These are phyloP conservation scores for Lunularia cruciata DNA, from an alignment of 225 moss, liverwort and hornwort genomes.

Conservation along the genomic window DNA sequence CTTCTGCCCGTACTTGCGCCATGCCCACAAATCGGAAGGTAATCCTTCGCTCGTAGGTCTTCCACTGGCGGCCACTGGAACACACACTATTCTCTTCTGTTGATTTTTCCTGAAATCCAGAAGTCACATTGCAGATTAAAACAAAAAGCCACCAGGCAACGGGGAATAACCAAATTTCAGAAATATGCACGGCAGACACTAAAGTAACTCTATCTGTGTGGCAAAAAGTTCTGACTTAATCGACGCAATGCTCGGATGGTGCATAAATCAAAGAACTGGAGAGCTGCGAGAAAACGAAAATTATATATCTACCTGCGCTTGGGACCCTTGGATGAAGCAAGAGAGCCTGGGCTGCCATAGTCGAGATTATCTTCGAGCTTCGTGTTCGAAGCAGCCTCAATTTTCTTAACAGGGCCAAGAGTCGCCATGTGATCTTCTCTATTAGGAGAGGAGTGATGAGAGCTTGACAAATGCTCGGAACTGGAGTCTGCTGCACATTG, in stretches of 20 bases:
- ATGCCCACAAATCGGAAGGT: constrained; percentile 54
- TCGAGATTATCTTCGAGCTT: constrained; percentile 32
- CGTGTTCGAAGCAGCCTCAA: constrained; percentile 29
- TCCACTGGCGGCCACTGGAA: constrained; percentile 44
- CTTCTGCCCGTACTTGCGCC: constrained; percentile 58
- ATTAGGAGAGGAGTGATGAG: constrained; percentile 27
- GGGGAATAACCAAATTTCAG: no score
- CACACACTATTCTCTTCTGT: constrained; percentile 52
- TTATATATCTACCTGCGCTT: constrained; percentile 40
- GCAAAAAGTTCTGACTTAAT: no score
- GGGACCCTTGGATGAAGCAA: constrained; percentile 33
- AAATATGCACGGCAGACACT: no score
- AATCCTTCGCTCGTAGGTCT: constrained; percentile 47
- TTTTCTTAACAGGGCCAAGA: constrained; percentile 47
- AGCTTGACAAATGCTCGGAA: constrained; percentile 32
- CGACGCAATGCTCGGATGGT: no score
- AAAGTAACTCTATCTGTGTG: no score
- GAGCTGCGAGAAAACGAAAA: neutral
- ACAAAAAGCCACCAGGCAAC: no score
- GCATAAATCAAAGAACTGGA: no score
- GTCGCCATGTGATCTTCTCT: constrained; percentile 42
- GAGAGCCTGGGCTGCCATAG: constrained; percentile 36
- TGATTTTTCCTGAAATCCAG: constrained; percentile 46
- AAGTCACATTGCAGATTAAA: no score
- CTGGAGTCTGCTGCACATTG: constrained; percentile 38